Base-by-base conservation (phyloP, 2,329 filamentous ascomycete species). In the Beauveria sp. region DNA sequence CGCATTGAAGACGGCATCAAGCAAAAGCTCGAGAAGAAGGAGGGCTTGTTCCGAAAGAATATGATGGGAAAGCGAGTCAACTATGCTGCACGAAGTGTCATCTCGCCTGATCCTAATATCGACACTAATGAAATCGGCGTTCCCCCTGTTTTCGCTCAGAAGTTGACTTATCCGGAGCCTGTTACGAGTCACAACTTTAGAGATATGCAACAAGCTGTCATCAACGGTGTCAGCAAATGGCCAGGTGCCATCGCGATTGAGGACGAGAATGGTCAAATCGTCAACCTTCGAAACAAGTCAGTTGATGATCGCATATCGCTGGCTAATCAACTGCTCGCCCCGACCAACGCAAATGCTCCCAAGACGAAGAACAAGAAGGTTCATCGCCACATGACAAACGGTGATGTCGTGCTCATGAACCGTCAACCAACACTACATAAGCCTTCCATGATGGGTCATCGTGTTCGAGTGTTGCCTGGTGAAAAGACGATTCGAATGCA, bases 31-130 rank as follows among this genome's bases (percentile, higher is more conserved):
- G 94, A 99, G 76, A 99, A 99, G 81, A 99, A 99, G 76, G 96
- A 99, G 71, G 94, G 94, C 66, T 81, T 99, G 34, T 99, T 99
- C 80, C 84, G 94, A 68, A 97, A 96, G 80, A 97, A 99, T 76
- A 97, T 99, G 94, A 99, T 99, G 94, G 94, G 94, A 63, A 99
- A 99, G 80, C 92, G 94, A 79, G 94, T 99, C 77, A 97, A 99
- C 74, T 97, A 94, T 72, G 94, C 94, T 55, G 94, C 94, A 43
- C 89, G 94, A 73, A 96, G 90, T 82, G 94, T 99, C 72, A 99
- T 99, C 68, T 97, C 93, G 10, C 94, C 94, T 0, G 94, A 99
- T 71, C 94, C 94, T 3, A 99, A 97, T 70, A 96, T 99, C 69
- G 94, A 99, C 74, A 97, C 94, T 20, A 97, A 96, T 73, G 94